A percentile compares a stretch with the other conserved stretches of the same genome.
Conservation (phyloP, 2,329 filamentous ascomycete species). For the Neospermospora avenae region DNA sequence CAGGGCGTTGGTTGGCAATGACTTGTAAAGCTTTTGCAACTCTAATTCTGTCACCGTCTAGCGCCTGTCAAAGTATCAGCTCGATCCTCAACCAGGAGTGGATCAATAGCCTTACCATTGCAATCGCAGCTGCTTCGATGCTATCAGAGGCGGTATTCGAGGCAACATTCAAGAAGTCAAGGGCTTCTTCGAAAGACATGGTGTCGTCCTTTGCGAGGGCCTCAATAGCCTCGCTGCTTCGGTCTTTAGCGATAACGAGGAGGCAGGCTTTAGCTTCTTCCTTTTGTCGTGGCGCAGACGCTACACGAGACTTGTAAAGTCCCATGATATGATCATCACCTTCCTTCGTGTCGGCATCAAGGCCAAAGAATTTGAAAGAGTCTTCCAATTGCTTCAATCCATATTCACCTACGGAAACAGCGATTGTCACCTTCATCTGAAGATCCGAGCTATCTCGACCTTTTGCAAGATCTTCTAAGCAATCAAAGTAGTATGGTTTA, state of each 20-base stretch:
- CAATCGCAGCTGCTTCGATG: slow-evolving; percentile 34
- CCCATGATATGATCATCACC: slow-evolving; percentile 61
- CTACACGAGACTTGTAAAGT: slow-evolving; percentile 55
- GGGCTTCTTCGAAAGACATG: slow-evolving; percentile 61
- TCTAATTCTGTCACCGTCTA: slow-evolving; percentile 32
- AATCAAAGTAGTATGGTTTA: slow-evolving; percentile 61
- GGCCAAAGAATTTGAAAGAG: slow-evolving; percentile 58
- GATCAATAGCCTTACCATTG: slow-evolving; percentile 25
- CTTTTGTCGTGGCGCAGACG: slow-evolving; percentile 51
- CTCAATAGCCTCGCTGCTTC: slow-evolving; percentile 55
- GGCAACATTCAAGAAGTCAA: slow-evolving; percentile 53
- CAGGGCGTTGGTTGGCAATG: slow-evolving; percentile 29
- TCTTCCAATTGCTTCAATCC: slow-evolving; percentile 52
- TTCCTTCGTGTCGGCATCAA: slow-evolving; percentile 43
- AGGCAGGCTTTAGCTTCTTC: slow-evolving; percentile 54
- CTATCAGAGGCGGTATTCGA: slow-evolving; percentile 32
- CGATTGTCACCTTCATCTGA: slow-evolving; percentile 53
- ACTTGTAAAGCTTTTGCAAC: slow-evolving; percentile 32
- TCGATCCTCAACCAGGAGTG: background rate
- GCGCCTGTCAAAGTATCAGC: slow-evolving; percentile 20
- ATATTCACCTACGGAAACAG: slow-evolving; percentile 56
- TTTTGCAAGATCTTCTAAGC: slow-evolving; percentile 56
- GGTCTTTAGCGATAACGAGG: slow-evolving; percentile 55
- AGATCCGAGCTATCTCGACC: slow-evolving; percentile 50
- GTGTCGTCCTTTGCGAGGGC: slow-evolving; percentile 52